Percentiles rank a stretch among this genome's conserved stretches.
Evolutionary conservation across 768 basidiomycete species (phyloP).

Genomic region (Xerocomus potaroensis): DNA sequence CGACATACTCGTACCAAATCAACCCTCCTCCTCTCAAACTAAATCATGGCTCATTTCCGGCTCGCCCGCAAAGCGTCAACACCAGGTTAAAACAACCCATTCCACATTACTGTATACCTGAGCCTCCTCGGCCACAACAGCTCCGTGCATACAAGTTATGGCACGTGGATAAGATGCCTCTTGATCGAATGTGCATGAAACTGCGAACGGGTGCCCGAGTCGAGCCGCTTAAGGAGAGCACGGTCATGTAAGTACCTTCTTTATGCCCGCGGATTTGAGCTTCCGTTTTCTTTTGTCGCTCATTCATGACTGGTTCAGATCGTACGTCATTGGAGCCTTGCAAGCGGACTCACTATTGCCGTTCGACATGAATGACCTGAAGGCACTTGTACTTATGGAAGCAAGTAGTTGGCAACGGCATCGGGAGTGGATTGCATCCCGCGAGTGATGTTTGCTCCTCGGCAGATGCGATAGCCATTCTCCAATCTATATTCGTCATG

Average conservation of each 20-base stretch:
- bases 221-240: constrained; percentile 42
- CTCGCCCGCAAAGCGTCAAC: background rate
- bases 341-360: constrained; percentile 36
- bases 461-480: background rate
- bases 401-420: constrained; percentile 40
- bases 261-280: background rate
- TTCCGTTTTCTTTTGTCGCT: background rate
- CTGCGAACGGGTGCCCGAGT: constrained; percentile 29
- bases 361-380: constrained; percentile 33
- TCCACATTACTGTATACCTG: constrained; percentile 24
- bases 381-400: constrained; percentile 37
- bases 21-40: constrained; percentile 7
- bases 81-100: background rate
- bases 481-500: background rate
- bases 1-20: constrained; percentile 28
- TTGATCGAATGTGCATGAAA: constrained; percentile 37
- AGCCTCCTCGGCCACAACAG: constrained; percentile 34
- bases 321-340: constrained; percentile 41
- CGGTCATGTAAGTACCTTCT: constrained; percentile 40
- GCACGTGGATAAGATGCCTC: constrained; percentile 33
- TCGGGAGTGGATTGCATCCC: constrained; percentile 34
- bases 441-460: constrained; percentile 7
- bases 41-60: background rate
- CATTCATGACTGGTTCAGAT: constrained; percentile 24
- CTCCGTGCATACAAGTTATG: constrained; percentile 45